A percentile compares a stretch with the other conserved stretches of the same genome.
phyloP scores from a whole-genome alignment of 192 early-diverging fungal genomes.

The Podila verticillata region DNA sequence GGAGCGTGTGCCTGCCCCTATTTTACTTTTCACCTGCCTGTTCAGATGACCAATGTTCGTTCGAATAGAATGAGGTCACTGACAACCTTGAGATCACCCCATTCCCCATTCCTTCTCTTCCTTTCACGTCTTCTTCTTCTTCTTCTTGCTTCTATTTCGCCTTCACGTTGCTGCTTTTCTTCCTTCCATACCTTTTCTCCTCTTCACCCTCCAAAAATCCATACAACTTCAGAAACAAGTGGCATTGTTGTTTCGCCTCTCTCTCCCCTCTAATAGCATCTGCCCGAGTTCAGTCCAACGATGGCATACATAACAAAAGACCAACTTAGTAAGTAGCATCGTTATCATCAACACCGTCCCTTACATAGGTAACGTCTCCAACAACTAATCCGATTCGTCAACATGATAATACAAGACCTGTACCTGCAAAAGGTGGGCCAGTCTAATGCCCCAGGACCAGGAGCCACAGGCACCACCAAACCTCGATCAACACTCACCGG shows the following conservation, averaged over 20 bases:
- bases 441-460: slow-evolving; percentile 16
- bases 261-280: background rate
- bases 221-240: background rate
- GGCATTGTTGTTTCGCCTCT: background rate
- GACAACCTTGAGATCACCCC: background rate
- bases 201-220: background rate
- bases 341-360: background rate
- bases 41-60: slow-evolving; percentile 4
- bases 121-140: background rate
- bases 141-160: background rate
- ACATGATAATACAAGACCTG: slow-evolving; percentile 9
- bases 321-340: slow-evolving; percentile 1
- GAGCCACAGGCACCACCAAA: slow-evolving; percentile 26
- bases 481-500: slow-evolving; percentile 37
- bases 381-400: background rate
- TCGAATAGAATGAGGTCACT: background rate
- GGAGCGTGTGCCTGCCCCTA: background rate
- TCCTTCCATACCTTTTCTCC: background rate
- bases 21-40: background rate
- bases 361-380: background rate
- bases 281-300: background rate
- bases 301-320: slow-evolving; percentile 6
- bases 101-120: background rate
- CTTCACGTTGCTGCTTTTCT: background rate
- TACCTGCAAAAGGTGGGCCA: slow-evolving; percentile 45